A percentile compares a stretch with the other conserved stretches of the same genome.
Evolutionary conservation across 306 rosid genomes (phyloP).

Genomic region (Aeschynomene evenia): DNA sequence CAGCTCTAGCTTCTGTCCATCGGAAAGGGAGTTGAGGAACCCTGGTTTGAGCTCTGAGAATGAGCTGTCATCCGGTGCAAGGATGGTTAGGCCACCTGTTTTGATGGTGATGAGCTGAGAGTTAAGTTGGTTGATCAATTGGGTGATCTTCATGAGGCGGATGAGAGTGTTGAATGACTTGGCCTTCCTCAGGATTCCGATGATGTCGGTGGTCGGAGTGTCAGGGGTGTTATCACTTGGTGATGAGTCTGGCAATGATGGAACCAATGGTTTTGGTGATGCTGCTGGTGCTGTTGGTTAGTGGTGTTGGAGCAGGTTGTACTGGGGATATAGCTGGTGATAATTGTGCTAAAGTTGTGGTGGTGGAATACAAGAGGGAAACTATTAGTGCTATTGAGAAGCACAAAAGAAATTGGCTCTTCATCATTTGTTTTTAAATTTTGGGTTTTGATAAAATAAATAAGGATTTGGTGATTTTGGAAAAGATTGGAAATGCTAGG

Average conservation of each 20-base stretch:
- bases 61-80: constrained; percentile 43
- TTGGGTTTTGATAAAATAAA: neutral
- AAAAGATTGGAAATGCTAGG: neutral
- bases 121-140: constrained; percentile 45
- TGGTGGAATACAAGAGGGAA: constrained; percentile 10
- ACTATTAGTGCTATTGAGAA: constrained; percentile 14
- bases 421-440: constrained; percentile 6
- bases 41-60: constrained; percentile 49
- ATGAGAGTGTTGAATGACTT: constrained; percentile 39
- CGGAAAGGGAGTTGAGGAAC: constrained; percentile 38
- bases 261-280: constrained; percentile 24
- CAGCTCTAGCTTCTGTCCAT: constrained; percentile 45
- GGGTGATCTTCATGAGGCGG: constrained; percentile 48
- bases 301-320: constrained; percentile 24
- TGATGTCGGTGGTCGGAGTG: constrained; percentile 24
- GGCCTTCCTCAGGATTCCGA: constrained; percentile 42
- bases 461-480: neutral
- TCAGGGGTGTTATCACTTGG: constrained; percentile 10
- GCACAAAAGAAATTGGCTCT: constrained; percentile 12
- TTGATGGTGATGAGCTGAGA: constrained; percentile 41
- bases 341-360: constrained; percentile 35
- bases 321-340: constrained; percentile 42
- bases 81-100: constrained; percentile 38
- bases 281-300: constrained; percentile 7
- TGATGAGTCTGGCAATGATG: constrained; percentile 5